Evolutionary conservation across 805 yeast species (phyloP), one percentile per base, ranked within the genome.

Genomic region (Zygosaccharomyces pseudorouxii): DNA sequence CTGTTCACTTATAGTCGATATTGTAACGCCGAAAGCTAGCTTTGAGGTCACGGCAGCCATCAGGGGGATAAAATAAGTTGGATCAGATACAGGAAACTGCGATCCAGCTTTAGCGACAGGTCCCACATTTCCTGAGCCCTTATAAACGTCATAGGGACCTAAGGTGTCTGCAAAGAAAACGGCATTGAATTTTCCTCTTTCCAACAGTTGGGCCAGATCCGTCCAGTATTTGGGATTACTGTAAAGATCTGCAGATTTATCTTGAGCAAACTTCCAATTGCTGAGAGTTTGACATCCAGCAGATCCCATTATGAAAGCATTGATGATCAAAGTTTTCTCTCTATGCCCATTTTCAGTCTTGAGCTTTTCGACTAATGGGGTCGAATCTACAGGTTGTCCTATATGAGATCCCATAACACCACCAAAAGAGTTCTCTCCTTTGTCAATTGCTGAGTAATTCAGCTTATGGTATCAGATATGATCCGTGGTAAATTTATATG

Each of bases 21-120:
- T 70, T 2, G 77, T 74, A 31, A 73, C 55, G 5, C 74, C 77
- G 53, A 73, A 72, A 1, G 68, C 53, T 22, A 74, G 49, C 19
- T 67, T 66, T 45, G 68, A 62, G 6, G 78, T 74, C 5, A 70
- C 74, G 5, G 73, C 65, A 28, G 78, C 77, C 68, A 74, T 69
- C n/a, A 64, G 68, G 5, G 70, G 54, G n/a, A 71, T 60, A 23
- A 67, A 64, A 12, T 71, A 71, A 49, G 71, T 67, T 25, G 73
- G 74, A 39, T 71, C 74, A 50, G 63, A 63, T 22, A 68, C 64
- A 18, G 74, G 74, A 64, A 65, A 70, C 48, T 61, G 63, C 39
- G 60, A 56, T 41, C 66, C 68, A 20, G 61, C 46, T 39, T 51
- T 59, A 5, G 73, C 72, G 25, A 74, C 72, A 14, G 69, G 69